A percentile compares a stretch with the other conserved stretches of the same genome.
phyloP scores from a whole-genome alignment of 495 filamentous ascomycete species.

The Trichodelitschia bisporula region DNA sequence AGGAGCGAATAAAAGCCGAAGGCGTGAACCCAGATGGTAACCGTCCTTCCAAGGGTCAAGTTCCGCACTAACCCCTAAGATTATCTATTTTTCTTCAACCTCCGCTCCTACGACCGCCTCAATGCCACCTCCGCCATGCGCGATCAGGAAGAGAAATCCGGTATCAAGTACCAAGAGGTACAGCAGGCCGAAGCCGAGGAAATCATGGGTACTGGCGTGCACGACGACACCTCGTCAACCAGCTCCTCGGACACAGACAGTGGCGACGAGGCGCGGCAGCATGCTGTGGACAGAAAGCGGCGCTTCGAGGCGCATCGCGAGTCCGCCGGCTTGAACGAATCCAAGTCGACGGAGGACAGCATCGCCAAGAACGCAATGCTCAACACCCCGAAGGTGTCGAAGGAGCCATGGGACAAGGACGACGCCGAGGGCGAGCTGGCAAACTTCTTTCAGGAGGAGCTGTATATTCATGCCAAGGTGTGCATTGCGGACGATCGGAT shows the following conservation, averaged over 20 bases:
- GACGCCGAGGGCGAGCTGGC: conserved; percentile 47
- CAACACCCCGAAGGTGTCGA: conserved; percentile 32
- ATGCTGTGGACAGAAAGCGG: conserved; percentile 26
- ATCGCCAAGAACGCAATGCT: conserved; percentile 72
- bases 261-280: conserved; percentile 18
- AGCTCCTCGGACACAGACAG: conserved; percentile 14
- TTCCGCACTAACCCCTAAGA: conserved; percentile 13
- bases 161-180: conserved; percentile 59
- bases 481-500: conserved; percentile 17
- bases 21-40: conserved; percentile 41
- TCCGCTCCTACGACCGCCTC: conserved; percentile 72
- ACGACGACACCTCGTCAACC: conserved; percentile 9
- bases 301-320: conserved; percentile 32
- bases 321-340: conserved; percentile 16
- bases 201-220: conserved; percentile 53
- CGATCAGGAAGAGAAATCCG: conserved; percentile 50
- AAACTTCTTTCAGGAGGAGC: conserved; percentile 82
- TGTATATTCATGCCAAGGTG: conserved; percentile 75
- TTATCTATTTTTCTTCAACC: conserved; percentile 77
- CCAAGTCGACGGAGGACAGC: conserved; percentile 29
- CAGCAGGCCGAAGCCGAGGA: conserved; percentile 70
- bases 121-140: conserved; percentile 49
- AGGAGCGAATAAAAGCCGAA: conserved; percentile 45
- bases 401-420: conserved; percentile 45
- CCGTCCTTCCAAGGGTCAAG: neutral